Base-by-base conservation (phyloP, 331 rosid genomes). In the Acacia concinna region DNA sequence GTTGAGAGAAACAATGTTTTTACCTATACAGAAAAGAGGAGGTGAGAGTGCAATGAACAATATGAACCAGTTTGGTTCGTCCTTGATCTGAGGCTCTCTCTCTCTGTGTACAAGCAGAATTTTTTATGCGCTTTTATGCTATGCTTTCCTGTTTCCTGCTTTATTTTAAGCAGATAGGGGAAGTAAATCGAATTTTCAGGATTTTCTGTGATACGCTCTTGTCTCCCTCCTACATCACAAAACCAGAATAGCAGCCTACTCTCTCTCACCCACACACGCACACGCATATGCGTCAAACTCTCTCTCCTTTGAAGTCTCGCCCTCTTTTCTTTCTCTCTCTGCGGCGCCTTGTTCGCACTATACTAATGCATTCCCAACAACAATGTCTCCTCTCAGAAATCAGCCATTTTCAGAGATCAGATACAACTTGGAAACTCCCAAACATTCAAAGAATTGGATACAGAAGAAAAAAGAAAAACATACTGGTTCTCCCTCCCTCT, bases 121-220 rank as follows among this genome's bases (percentile, higher is more conserved):
- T 75, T 81, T 71, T 59, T 27, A 65, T 30, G 73, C 49, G 34
- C 40, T 52, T 74, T 83, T 80, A 68, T 40, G 15, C 71, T 37
- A 64, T 82, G 64, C 72, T 35, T 81, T 73, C 81, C 46, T 82
- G 77, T 82, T 85, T 81, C 60, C 70, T 70, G 52, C 79, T 79
- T 86, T 84, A 77, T 83, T 86, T 88, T 84, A 81, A 78, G 44
- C 74, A 70, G 68, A 59, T 68, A 67, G 56, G 71, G 52, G 76
- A 88, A 85, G 85, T 81, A 82, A 88, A 89, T 86, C 98, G 87
- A 89, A 82, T 90, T 89, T 92, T 73, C 75, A 78, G 78, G 94
- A 90, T 94, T 92, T 92, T 92, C 90, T 81, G 71, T 88, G 97
- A 94, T 91, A 91, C 90, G 94, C 89, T 87, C 59, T 78, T 90